Base-by-base conservation (phyloP, 2,329 filamentous ascomycete genomes). In the Colletotrichum euphorbiae region DNA sequence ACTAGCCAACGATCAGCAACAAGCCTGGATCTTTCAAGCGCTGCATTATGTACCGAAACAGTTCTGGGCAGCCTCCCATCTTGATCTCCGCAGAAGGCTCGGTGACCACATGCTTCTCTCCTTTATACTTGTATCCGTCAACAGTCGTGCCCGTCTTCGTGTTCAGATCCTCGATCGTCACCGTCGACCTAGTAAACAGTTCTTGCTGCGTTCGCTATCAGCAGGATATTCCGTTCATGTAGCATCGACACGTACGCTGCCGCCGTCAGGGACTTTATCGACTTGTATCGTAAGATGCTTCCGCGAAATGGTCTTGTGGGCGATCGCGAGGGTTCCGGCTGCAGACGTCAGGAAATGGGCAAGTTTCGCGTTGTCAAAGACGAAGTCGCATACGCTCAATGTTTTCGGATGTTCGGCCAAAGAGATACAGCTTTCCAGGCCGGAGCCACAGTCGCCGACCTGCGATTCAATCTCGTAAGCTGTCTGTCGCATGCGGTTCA, bases 241-340 rank as follows among this genome's bases (percentile, higher is more conserved):
- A 13, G 21, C 3, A 28, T 24, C 13, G 5, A 6, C 31, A 76
- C 86, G 69, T 83, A 92, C 90, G 61, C 89, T 92, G 75, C 93
- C 89, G 54, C 89, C 90, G 13, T 89, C 81, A 45, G 83, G 80
- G 42, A 95, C 90, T 0, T 80, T 73, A 52, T 86, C 88, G 6
- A 98, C 89, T 46, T 89, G 85, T 57, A 99, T 90, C 36, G 90
- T 90, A 71, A 98, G 82, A 79, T 99, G 96, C 75, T 96, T 93
- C 64, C 95, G 87, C 36, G 96, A 99, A 55, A 99, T 92, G 1
- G 91, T 91, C 74, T 92, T 93, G 74, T 96, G 87, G 6, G 90
- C 87, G 72, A 97, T 92, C 24, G 87, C 89, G 72, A 92, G 81
- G 74, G 87, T 88, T 3, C 88, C 88, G 62, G 87, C 90, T 92